Evolutionary conservation across 2,329 filamentous ascomycete species (phyloP), one percentile per base, ranked within the genome.

Genomic region (Alternaria consortialis): DNA sequence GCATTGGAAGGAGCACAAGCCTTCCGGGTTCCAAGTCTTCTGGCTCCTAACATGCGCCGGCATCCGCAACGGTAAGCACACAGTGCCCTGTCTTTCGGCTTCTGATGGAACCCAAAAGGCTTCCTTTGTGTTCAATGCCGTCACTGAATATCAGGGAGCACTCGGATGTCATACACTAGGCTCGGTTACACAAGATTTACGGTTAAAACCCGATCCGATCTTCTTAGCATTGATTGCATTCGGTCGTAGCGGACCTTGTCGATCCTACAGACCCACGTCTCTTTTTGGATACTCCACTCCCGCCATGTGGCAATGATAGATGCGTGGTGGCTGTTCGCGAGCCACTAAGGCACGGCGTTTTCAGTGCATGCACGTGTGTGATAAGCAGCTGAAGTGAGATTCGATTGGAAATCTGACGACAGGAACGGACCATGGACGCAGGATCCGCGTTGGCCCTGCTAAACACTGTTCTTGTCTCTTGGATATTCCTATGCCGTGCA

Each of bases 281-380:
- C 23, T 36, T 25, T 43, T 25, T 39, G 5, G 29, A 54, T 44
- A 54, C 55, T 47, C 57, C 54, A 56, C 58, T 52, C 31, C 17
- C 47, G 25, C 58, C 62, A 62, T 64, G 58, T 61, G 58, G 61
- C 58, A 48, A 54, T 39, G 47, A 36, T 32, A 50, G 50, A 56
- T 34, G 27, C 48, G 48, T 60, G 31, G 47, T 23, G 32, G 42
- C 29, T 31, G 29, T 60, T 53, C 34, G 40, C 15, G 34, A 46
- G 37, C 36, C 34, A 46, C 53, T 37, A 57, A 42, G 13, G 34
- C 54, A 27, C 39, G 32, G 44, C 46, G 25, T 15, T 46, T 34
- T 53, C 31, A 34, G 17, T 48, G 12, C 46, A 25, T 52, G 17
- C 40, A 50, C 42, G 13, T 37, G 42, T 53, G 40, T 36, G 23